Conservation (phyloP, 345 rosid species). For the Citrus sp. region DNA sequence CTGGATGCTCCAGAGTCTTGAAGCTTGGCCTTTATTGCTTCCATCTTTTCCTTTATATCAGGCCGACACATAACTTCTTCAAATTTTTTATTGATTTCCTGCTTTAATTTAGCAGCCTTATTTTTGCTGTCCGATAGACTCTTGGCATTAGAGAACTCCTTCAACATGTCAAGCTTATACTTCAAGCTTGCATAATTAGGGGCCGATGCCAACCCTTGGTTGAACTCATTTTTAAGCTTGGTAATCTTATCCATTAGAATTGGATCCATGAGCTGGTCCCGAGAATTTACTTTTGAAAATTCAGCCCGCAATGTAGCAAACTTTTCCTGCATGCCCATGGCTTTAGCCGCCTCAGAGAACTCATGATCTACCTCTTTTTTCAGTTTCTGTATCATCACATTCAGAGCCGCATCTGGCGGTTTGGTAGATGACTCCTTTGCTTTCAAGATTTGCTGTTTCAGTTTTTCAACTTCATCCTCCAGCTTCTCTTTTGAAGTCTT, state of each 20-base stretch:
- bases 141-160: constrained; percentile 62
- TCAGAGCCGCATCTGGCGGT: constrained; percentile 47
- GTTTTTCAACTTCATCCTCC: constrained; percentile 63
- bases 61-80: constrained; percentile 54
- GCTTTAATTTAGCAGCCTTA: constrained; percentile 31
- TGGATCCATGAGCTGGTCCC: constrained; percentile 59
- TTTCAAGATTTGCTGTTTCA: constrained; percentile 61
- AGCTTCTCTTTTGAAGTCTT: constrained; percentile 45
- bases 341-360: constrained; percentile 57
- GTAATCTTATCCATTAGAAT: constrained; percentile 51
- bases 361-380: constrained; percentile 74
- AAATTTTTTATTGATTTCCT: constrained; percentile 54
- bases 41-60: constrained; percentile 62
- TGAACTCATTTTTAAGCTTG: constrained; percentile 64
- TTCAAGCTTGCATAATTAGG: constrained; percentile 61
- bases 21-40: constrained; percentile 55
- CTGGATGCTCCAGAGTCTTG: constrained; percentile 47
- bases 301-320: constrained; percentile 42
- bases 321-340: constrained; percentile 58
- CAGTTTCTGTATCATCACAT: constrained; percentile 65
- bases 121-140: constrained; percentile 32
- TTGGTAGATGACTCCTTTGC: constrained; percentile 61
- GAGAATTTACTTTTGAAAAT: constrained; percentile 44
- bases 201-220: constrained; percentile 43
- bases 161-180: constrained; percentile 69